Conservation (phyloP, 352 stramenopile species). For the Globisporangium middletonii region DNA sequence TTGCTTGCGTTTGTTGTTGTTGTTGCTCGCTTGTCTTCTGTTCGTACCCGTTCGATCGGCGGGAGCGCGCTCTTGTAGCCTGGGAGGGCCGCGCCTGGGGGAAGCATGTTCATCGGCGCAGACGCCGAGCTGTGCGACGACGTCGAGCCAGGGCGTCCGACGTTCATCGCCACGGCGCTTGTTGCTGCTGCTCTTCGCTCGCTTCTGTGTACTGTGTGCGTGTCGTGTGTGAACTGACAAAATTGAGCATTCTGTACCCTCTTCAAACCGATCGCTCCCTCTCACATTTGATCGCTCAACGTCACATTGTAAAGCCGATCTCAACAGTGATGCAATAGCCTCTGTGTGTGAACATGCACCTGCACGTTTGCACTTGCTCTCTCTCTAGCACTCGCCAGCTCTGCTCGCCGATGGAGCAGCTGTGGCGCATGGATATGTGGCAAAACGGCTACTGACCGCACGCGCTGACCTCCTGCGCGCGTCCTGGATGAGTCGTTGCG, state of each 20-base stretch:
- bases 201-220: background rate
- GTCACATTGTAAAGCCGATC: no score
- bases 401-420: no score
- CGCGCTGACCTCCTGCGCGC: background rate
- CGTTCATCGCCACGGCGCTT: constrained; percentile 8
- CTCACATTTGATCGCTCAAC: no score
- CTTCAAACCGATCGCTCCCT: no score
- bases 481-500: background rate
- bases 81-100: constrained; percentile 14
- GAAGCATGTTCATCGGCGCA: constrained; percentile 16
- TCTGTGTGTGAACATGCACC: no score
- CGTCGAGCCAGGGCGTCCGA: constrained; percentile 20
- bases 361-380: no score
- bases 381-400: no score
- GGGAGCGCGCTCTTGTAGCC: constrained; percentile 40
- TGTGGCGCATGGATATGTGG: no score
- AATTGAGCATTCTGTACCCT: no score
- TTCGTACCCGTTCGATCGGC: constrained; percentile 47
- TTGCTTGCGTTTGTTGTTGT: background rate
- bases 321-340: no score
- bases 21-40: background rate
- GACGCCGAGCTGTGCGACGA: constrained; percentile 22
- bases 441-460: background rate
- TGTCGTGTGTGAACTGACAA: background rate
- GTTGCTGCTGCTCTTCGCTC: background rate